These are phyloP conservation scores for Backusella luteola DNA, from an alignment of 192 early-diverging fungal genomes.

Conservation along the genomic window DNA sequence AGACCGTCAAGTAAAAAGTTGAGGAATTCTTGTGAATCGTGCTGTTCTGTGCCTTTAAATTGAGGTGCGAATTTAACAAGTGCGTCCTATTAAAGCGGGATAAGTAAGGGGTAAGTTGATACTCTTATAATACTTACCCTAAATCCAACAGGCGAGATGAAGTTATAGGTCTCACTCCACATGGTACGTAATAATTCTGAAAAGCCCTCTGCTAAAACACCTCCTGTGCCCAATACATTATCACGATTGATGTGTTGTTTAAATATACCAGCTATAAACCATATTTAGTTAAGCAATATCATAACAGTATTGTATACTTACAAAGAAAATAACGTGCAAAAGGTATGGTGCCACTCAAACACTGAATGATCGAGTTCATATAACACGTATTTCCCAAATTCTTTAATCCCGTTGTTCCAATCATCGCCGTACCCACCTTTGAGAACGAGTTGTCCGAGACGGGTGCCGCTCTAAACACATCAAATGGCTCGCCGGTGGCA, in stretches of 20 bases:
- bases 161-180: constrained; percentile 78
- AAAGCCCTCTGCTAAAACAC: constrained; percentile 75
- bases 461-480: neutral
- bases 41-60: constrained; percentile 89
- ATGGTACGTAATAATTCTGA: constrained; percentile 75
- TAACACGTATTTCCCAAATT: constrained; percentile 87
- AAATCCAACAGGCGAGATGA: constrained; percentile 78
- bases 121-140: constrained; percentile 37
- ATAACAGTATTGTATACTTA: constrained; percentile 3
- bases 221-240: constrained; percentile 73
- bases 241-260: constrained; percentile 58
- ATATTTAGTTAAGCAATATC: too few species aligned
- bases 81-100: constrained; percentile 35
- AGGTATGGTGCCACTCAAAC: constrained; percentile 67
- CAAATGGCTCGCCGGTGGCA: neutral
- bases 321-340: constrained; percentile 66
- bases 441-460: constrained; percentile 31
- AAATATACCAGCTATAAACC: constrained; percentile 52
- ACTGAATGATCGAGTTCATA: constrained; percentile 85
- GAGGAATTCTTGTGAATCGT: constrained; percentile 97
- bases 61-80: constrained; percentile 76
- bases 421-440: constrained; percentile 40
- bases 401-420: constrained; percentile 69
- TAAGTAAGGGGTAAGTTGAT: too few species aligned
- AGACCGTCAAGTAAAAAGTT: constrained; percentile 85